Base-by-base conservation (phyloP, 306 rosid species). In the Nissolia schottii region DNA sequence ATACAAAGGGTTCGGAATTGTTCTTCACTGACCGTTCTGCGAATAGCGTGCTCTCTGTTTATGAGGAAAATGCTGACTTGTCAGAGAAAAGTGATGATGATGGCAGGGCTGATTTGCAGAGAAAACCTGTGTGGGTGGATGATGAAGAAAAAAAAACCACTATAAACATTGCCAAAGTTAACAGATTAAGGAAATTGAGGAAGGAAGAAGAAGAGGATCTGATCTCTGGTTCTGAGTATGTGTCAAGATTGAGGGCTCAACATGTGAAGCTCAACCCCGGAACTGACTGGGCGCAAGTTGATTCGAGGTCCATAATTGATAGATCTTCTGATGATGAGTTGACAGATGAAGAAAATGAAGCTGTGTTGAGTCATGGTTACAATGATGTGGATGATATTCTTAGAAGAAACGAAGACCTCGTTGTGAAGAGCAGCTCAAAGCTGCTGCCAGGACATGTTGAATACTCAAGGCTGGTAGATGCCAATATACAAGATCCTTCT, bases 221-320 rank as follows among this genome's bases (percentile, higher is more conserved):
- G 75, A 83, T 93, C 25, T 79, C 91, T 3, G 96, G 96, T 61
- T 80, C 88, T 0, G 97, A 93, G 63, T 91, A 89, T 71, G 94
- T 91, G 69, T 73, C 76, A 24, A 91, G 98, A 85, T 64, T 93
- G 91, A 85, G 98, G 84, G 97, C 97, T 67, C 97, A 89, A 5
- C 92, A 92, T 71, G 76, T 79, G 3, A 93, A 93, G 90, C 85
- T 93, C 37, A 93, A 91, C 82, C 96, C 88, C 0, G 87, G 92
- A 58, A 89, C 96, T 0, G 92, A 87, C 24, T 93, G 97, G 98
- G 92, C 98, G 10, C 84, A 74, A 15, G 67, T 73, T 64, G 91
- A 84, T 81, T 80, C 61, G 24, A 67, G 69, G 72, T 65, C 79
- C 0, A 54, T 64, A 70, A 61, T 11, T 6, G 79, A 74, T 75